Conservation (phyloP, 176 grass and related monocot genomes). For the Eragrostis nindensis region DNA sequence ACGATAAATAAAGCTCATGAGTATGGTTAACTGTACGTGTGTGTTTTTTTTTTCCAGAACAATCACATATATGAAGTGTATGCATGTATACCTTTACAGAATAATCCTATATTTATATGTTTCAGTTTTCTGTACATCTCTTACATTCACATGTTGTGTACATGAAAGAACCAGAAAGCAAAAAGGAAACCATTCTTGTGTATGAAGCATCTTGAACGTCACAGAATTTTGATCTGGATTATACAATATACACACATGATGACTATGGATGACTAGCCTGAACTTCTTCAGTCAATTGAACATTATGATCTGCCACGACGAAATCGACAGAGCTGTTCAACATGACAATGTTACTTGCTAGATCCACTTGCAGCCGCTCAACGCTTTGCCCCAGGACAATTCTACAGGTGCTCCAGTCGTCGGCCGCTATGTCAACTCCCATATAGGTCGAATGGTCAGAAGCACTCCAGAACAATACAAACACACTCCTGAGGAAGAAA, state of each 20-base stretch:
- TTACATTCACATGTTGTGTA: too few relatives aligned
- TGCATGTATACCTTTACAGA: too few relatives aligned
- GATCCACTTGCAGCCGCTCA: neutral
- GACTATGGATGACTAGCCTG: neutral
- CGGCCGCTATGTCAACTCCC: slow-evolving; percentile 34
- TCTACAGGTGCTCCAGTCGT: slow-evolving; percentile 59
- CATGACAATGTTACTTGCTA: neutral
- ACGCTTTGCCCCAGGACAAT: slow-evolving; percentile 35
- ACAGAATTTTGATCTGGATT: neutral
- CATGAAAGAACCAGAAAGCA: neutral
- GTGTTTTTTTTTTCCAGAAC: too few relatives aligned
- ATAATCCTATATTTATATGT: too few relatives aligned
- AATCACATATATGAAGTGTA: too few relatives aligned
- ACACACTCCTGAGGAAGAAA: slow-evolving; percentile 39
- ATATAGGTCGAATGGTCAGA: slow-evolving; percentile 53
- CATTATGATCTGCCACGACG: neutral
- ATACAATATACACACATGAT: neutral
- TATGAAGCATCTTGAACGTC: neutral
- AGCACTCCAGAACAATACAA: slow-evolving; percentile 35
- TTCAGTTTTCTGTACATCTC: too few relatives aligned
- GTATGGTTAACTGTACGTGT: too few relatives aligned
- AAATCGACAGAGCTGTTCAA: neutral
- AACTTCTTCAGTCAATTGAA: neutral
- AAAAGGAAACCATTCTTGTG: neutral
- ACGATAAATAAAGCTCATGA: too few relatives aligned